Base-by-base conservation (phyloP, 2,329 filamentous ascomycete species). In the Fonsecaea multimorphosa region DNA sequence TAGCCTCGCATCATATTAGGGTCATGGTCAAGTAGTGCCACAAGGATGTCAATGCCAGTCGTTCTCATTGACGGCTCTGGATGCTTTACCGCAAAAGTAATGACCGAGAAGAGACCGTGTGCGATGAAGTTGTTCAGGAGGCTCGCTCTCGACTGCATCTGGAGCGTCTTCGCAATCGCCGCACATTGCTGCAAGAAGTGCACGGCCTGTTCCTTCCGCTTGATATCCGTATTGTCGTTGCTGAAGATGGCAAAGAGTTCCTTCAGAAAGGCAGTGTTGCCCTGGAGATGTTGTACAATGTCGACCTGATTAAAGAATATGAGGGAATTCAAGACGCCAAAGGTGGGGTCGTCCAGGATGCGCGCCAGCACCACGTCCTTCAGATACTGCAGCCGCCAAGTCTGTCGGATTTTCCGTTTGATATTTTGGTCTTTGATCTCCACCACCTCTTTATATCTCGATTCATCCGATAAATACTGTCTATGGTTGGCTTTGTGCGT, bases 281-380 rank as follows among this genome's bases (percentile, higher is more conserved):
- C 85, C 77, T 97, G 93, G n/a, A 99, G 84, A 78, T 98, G 92
- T 74, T 94, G 91, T 57, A 99, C 90, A 75, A 99, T 97, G 75
- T 98, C 95, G 73, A 98, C 93, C 80, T 99, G 95, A 80, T 98
- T 95, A 84, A 96, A 99, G 82, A 97, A 99, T 72, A 99, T 99
- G 72, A 98, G 86, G 58, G 93, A 97, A 79, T 98, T 99, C 70
- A 99, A 88, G 29, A 98, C 93, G 27, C 92, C 96, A 78, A 98
- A 99, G 22, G 95, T 99, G 57, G 94, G 94, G 77, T 99, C 95
- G 78, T 99, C 95, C 67, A 99, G 85, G 69, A 99, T 98, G 68
- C 95, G 88, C 32, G 95, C 95, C 51, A 99, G 85, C 0, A 98
- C 94, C n/a, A 99, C 95, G 74, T 99, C 95, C 78, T 98, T 99